Percentiles rank a stretch among this genome's conserved stretches.
These are phyloP conservation scores for Cercospora citrullina DNA, from an alignment of 2,329 filamentous ascomycete genomes.

Conservation along the genomic window DNA sequence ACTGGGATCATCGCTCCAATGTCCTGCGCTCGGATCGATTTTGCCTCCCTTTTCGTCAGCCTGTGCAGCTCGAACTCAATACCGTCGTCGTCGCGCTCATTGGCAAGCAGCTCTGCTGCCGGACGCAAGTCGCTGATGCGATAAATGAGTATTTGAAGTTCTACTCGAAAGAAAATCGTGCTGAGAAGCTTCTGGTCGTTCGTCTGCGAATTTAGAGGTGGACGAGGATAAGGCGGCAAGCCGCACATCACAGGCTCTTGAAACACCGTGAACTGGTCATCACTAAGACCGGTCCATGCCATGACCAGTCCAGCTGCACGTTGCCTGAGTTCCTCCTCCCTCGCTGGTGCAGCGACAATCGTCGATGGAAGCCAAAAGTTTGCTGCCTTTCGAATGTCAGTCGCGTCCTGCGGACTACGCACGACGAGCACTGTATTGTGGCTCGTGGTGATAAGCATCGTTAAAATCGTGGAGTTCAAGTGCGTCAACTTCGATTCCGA, in stretches of 20 bases:
- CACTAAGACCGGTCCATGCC: not conserved
- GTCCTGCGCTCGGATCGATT: not conserved
- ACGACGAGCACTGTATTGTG: not conserved
- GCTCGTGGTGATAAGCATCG: not conserved
- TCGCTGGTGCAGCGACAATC: not conserved
- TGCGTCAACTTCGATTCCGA: not conserved
- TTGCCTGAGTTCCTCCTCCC: not conserved
- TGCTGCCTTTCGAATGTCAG: not conserved
- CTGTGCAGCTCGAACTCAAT: not conserved
- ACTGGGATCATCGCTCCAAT: not conserved
- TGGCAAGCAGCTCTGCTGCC: not conserved
- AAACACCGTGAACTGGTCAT: not conserved
- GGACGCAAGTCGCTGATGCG: not conserved
- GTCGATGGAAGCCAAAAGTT: constrained; percentile 7
- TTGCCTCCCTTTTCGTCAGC: not conserved
- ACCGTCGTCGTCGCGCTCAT: not conserved
- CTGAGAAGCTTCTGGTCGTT: not conserved
- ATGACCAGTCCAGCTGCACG: not conserved
- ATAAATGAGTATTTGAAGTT: not conserved
- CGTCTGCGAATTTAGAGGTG: not conserved
- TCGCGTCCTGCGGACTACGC: not conserved
- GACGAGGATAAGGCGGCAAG: not conserved
- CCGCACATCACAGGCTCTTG: not conserved
- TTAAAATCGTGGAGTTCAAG: not conserved
- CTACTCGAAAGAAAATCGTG: not conserved